These are phyloP conservation scores for Panaeolus papilionaceus DNA, from an alignment of 768 basidiomycete species.

Conservation along the genomic window DNA sequence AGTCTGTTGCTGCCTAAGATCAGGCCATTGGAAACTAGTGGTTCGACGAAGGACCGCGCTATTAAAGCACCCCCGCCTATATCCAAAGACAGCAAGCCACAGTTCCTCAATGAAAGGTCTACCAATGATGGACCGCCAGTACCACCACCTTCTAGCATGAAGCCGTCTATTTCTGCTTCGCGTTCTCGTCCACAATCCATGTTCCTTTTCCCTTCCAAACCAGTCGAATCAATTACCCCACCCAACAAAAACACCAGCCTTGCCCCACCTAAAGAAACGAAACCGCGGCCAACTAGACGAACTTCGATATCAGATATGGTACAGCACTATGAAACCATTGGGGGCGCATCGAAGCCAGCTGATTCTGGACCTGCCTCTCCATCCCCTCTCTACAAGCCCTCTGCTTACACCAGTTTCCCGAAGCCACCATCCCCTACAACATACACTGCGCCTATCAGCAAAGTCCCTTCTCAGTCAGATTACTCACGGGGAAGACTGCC, in stretches of 20 bases:
- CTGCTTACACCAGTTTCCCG: slow-evolving; percentile 20
- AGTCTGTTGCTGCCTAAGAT: background rate
- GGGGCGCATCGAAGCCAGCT: slow-evolving; percentile 40
- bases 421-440: slow-evolving; percentile 15
- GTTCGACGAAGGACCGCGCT: background rate
- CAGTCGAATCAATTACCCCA: slow-evolving; percentile 39
- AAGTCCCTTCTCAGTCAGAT: slow-evolving; percentile 12
- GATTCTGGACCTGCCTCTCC: slow-evolving; percentile 35
- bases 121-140: slow-evolving; percentile 6
- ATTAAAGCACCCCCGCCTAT: slow-evolving; percentile 30
- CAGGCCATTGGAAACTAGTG: slow-evolving; percentile 1
- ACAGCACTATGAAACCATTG: slow-evolving; percentile 78
- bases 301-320: slow-evolving; percentile 91
- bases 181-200: slow-evolving; percentile 84
- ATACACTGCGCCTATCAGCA: slow-evolving; percentile 16
- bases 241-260: slow-evolving; percentile 35
- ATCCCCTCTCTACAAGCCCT: slow-evolving; percentile 33
- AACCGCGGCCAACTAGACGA: slow-evolving; percentile 54
- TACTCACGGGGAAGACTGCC: background rate
- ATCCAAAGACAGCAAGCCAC: slow-evolving; percentile 14
- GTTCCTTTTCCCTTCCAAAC: slow-evolving; percentile 68
- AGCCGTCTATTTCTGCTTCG: slow-evolving; percentile 35
- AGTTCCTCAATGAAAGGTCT: background rate
- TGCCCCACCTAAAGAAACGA: slow-evolving; percentile 53
- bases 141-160: slow-evolving; percentile 25